Percentiles rank a stretch among this genome's conserved stretches.
Conservation (phyloP, 768 basidiomycete species). For the Rhizopogon vulgaris region DNA sequence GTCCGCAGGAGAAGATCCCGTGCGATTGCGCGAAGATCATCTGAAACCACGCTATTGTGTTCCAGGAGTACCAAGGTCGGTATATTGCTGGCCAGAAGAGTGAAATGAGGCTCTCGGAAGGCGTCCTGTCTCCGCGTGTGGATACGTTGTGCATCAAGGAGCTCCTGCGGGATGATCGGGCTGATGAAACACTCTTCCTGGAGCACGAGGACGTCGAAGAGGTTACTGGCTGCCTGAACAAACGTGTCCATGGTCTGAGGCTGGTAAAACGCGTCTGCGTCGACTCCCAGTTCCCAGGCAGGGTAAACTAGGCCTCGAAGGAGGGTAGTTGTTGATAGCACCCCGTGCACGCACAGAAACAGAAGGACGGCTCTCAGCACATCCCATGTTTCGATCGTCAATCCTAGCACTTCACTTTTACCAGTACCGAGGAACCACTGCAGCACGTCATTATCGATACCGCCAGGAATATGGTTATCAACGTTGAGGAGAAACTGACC, state of each 20-base stretch:
- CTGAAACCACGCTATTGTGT: constrained; percentile 47
- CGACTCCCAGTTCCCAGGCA: constrained; percentile 60
- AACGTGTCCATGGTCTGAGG: constrained; percentile 41
- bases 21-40: constrained; percentile 42
- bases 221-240: constrained; percentile 54
- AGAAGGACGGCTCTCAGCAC: constrained; percentile 56
- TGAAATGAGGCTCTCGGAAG: constrained; percentile 62
- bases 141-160: constrained; percentile 64
- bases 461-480: constrained; percentile 69
- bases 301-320: constrained; percentile 74
- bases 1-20: constrained; percentile 49
- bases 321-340: constrained; percentile 66
- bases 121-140: constrained; percentile 64
- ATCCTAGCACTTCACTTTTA: constrained; percentile 52
- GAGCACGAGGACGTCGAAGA: constrained; percentile 58
- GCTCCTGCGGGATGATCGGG: constrained; percentile 35
- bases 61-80: constrained; percentile 71
- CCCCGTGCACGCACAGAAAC: constrained; percentile 59
- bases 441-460: constrained; percentile 65
- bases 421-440: constrained; percentile 71
- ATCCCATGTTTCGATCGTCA: constrained; percentile 62
- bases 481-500: constrained; percentile 66
- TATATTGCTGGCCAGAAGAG: constrained; percentile 52
- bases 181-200: constrained; percentile 40
- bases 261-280: constrained; percentile 29